Evolutionary conservation across 805 yeast genomes (phyloP), one percentile per base, ranked within the genome.

Genomic region (Limtongia smithiae): DNA sequence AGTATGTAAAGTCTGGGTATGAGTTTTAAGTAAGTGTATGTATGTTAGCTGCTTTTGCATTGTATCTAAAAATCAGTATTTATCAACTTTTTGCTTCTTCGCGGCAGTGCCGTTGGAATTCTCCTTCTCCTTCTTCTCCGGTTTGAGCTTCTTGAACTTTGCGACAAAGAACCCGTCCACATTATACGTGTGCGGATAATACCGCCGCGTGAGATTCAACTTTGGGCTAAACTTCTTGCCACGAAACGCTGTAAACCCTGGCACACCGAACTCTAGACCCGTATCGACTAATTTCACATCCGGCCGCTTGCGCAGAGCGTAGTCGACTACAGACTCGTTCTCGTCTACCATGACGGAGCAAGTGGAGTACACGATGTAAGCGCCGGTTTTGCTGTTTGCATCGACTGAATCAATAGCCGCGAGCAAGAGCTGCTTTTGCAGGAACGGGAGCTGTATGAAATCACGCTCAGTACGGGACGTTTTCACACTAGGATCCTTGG

Each of bases 141-240:
- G 22, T 17, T 38, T 38, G 27, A 40, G 81, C 77, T 93, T 93
- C 72, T 86, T 81, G 75, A 93, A 87, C 69, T 91, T 93, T 48
- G 99, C 99, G 51, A 93, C 98, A 68, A 73, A 93, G 78, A 93
- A 93, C 21, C 99, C 99, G 70, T 93, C 99, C 47, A 93, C 98
- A 68, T 93, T 93, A 67, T 93, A 93, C 24, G 96, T 90, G 71
- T 93, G 99, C 47, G 99, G 99, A 68, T 93, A 93, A 70, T 91
- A 93, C 69, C 99, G 81, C 74, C 96, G 81, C 2, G 97, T 90
- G 61, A 91, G 71, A 42, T 80, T 78, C 47, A 93, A 68, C 60
- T 79, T 79, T 37, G 86, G 78, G 66, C 85, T 81, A 75, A 90
- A 93, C 49, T 80, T 85, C 70, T 90, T 91, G 42, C 98, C 99